Conservation (phyloP, 768 basidiomycete species). For the Lactarius hatsudake region DNA sequence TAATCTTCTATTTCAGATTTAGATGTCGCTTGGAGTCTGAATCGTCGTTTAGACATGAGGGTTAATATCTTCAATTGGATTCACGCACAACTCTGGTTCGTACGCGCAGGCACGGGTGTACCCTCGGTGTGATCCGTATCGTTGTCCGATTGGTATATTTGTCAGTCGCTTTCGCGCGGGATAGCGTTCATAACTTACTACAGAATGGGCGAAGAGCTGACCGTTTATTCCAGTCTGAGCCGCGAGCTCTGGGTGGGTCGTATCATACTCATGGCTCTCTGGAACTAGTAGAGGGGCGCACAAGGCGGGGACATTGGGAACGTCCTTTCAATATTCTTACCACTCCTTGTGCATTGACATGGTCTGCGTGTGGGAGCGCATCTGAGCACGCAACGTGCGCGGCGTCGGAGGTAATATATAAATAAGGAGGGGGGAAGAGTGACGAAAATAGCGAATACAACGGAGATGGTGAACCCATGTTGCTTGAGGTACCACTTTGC, state of each 20-base stretch:
- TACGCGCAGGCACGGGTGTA: not conserved
- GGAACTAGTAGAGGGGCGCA: not conserved
- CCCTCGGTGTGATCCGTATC: not conserved
- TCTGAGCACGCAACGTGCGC: not conserved
- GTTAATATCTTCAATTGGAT: not conserved
- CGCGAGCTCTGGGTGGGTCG: not conserved
- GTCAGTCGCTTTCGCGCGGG: too few species aligned
- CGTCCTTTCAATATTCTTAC: not conserved
- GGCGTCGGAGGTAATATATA: not conserved
- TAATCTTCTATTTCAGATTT: not conserved
- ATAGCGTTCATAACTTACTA: too few species aligned
- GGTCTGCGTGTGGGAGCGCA: not conserved
- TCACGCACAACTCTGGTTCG: not conserved
- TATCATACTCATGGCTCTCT: too few species aligned
- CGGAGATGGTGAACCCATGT: conserved; percentile 19
- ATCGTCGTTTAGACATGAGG: not conserved
- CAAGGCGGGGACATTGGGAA: not conserved
- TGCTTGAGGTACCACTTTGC: conserved; percentile 23
- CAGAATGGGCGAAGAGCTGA: too few species aligned
- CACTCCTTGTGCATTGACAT: not conserved
- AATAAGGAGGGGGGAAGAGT: too few species aligned
- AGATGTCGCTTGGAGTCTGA: not conserved
- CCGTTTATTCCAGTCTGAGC: not conserved
- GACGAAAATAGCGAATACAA: not conserved
- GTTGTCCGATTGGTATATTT: not conserved